phyloP scores from a whole-genome alignment of 768 basidiomycete genomes.

The Fomitopsis pulvina region DNA sequence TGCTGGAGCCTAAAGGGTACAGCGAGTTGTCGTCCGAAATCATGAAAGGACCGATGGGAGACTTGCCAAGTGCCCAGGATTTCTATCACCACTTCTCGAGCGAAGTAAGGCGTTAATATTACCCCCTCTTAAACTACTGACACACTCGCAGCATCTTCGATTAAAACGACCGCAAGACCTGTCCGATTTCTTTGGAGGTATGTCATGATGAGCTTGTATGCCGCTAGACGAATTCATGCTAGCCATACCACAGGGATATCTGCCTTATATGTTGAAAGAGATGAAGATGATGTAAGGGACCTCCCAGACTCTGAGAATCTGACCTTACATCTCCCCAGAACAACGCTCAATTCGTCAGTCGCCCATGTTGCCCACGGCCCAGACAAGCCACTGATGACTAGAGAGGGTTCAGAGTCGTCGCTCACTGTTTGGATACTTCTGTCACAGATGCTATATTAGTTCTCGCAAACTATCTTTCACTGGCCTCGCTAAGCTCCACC shows the following conservation, averaged over 20 bases:
- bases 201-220: neutral
- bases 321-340: neutral
- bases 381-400: neutral
- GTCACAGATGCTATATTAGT: conserved; percentile 67
- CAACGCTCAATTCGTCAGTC: conserved; percentile 10
- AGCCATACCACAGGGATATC: neutral
- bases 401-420: conserved; percentile 46
- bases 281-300: conserved; percentile 43
- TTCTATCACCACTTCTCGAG: conserved; percentile 5
- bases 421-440: conserved; percentile 78
- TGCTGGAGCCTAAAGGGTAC: conserved; percentile 55
- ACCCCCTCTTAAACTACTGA: neutral
- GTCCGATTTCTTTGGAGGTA: conserved; percentile 15
- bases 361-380: neutral
- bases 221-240: neutral
- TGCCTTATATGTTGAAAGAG: conserved; percentile 34
- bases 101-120: conserved; percentile 7
- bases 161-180: conserved; percentile 9
- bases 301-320: neutral
- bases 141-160: conserved; percentile 4
- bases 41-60: conserved; percentile 2
- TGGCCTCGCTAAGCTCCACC: conserved; percentile 59
- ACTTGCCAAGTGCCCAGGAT: neutral
- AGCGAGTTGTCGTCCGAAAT: conserved; percentile 13
- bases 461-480: conserved; percentile 73